A percentile compares a stretch with the other conserved stretches of the same genome.
Evolutionary conservation across 2,329 filamentous ascomycete species (phyloP).

Genomic region (Penicillium sp.): DNA sequence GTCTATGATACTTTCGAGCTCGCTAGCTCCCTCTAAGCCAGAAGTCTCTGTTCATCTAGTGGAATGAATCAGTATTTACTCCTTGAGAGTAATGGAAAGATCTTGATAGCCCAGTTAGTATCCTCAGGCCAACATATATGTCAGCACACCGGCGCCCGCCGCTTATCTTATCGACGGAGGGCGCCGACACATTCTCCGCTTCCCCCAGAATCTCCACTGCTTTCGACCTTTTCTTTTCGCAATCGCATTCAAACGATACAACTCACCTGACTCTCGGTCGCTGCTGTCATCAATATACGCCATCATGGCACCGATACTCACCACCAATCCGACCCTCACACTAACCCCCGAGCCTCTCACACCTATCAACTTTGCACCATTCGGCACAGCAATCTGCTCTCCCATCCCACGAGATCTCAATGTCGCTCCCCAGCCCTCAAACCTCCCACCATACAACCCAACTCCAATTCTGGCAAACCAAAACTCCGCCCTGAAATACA

Average conservation of each 20-base stretch:
- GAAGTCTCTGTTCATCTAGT: no score
- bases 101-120: no score
- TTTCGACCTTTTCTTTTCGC: neutral
- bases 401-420: conserved; percentile 59
- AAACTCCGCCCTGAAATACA: conserved; percentile 83
- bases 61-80: no score
- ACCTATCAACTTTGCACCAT: conserved; percentile 68
- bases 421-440: conserved; percentile 48
- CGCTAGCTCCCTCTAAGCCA: rapidly evolving
- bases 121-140: neutral
- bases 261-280: neutral
- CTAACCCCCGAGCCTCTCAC: conserved; percentile 68
- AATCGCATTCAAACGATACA: neutral
- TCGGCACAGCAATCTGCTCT: conserved; percentile 80
- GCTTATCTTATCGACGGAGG: conserved; percentile 5
- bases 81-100: no score
- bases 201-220: neutral
- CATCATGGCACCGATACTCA: conserved; percentile 36
- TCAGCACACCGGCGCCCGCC: neutral
- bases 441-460: conserved; percentile 43
- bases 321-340: conserved; percentile 37
- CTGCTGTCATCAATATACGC: neutral
- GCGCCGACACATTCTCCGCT: conserved; percentile 3
- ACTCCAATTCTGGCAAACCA: conserved; percentile 73
- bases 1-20: neutral